These are phyloP conservation scores for Cyberlindnera americana DNA, from an alignment of 805 yeast genomes.

Conservation along the genomic window DNA sequence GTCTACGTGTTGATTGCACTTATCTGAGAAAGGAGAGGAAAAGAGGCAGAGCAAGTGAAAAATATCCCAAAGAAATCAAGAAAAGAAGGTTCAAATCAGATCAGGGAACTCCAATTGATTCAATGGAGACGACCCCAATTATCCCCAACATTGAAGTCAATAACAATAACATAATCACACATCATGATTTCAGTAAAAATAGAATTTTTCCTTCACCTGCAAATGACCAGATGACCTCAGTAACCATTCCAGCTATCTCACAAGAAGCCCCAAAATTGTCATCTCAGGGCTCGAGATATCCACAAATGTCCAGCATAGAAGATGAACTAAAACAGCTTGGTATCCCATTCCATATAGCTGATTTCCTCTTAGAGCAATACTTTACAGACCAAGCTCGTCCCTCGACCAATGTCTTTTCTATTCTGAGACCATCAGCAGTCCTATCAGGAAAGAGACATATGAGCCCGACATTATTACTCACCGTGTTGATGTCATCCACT, in stretches of 20 bases:
- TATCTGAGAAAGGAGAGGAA: slow-evolving; percentile 41
- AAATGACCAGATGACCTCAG: neutral
- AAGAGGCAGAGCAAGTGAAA: slow-evolving; percentile 44
- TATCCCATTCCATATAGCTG: slow-evolving; percentile 22
- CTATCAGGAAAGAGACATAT: slow-evolving; percentile 16
- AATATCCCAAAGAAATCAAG: slow-evolving; percentile 35
- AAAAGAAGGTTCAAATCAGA: slow-evolving; percentile 18
- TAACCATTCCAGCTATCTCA: neutral
- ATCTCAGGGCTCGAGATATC: too few relatives aligned
- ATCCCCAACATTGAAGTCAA: too few relatives aligned
- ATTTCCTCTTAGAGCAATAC: slow-evolving; percentile 22
- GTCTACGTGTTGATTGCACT: slow-evolving; percentile 33
- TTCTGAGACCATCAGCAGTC: slow-evolving; percentile 21
- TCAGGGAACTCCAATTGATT: neutral
- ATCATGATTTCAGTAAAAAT: too few relatives aligned
- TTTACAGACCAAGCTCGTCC: slow-evolving; percentile 19
- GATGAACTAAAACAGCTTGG: slow-evolving; percentile 16
- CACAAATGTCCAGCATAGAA: slow-evolving; percentile 9
- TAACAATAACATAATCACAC: too few relatives aligned
- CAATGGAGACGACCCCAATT: too few relatives aligned
- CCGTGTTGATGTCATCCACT: slow-evolving; percentile 19
- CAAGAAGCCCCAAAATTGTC: too few relatives aligned
- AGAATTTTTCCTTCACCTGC: too few relatives aligned
- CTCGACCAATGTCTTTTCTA: slow-evolving; percentile 22
- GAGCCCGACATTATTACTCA: slow-evolving; percentile 18